Evolutionary conservation across 257 asterid genomes (phyloP).

Genomic region (Ligustrum vulgare): DNA sequence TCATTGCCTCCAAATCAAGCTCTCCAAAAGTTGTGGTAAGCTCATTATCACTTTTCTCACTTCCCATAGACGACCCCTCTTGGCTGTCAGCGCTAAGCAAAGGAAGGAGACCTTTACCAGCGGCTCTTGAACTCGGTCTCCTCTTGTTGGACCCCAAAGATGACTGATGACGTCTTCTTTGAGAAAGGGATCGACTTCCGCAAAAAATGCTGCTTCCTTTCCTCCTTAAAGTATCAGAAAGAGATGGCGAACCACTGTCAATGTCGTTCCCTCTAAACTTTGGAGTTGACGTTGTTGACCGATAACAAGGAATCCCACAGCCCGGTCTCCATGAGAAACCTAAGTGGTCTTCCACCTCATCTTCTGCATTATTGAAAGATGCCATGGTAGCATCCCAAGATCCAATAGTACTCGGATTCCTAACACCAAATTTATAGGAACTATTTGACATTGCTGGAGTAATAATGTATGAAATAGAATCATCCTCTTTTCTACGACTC

Average conservation of each 20-base stretch:
- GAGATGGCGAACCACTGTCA: slow-evolving; percentile 83
- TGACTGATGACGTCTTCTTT: slow-evolving; percentile 51
- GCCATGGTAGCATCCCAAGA: slow-evolving; percentile 90
- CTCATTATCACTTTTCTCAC: slow-evolving; percentile 70
- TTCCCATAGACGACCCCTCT: slow-evolving; percentile 59
- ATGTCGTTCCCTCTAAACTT: slow-evolving; percentile 74
- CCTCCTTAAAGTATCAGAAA: slow-evolving; percentile 86
- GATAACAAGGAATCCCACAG: slow-evolving; percentile 93
- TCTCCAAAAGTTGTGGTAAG: slow-evolving; percentile 72
- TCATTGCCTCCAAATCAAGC: slow-evolving; percentile 83
- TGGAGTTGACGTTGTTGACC: slow-evolving; percentile 92
- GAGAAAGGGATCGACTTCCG: slow-evolving; percentile 54
- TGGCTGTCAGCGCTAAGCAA: slow-evolving; percentile 57
- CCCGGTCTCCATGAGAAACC: slow-evolving; percentile 82
- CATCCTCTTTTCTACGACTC: slow-evolving; percentile 65
- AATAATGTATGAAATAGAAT: slow-evolving; percentile 67
- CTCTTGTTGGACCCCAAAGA: slow-evolving; percentile 58
- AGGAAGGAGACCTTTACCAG: slow-evolving; percentile 62
- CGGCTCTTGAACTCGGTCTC: slow-evolving; percentile 49
- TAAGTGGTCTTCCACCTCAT: slow-evolving; percentile 78
- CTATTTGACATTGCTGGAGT: slow-evolving; percentile 79
- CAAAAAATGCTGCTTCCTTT: slow-evolving; percentile 76
- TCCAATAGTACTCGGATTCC: slow-evolving; percentile 70
- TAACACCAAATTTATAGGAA: slow-evolving; percentile 56
- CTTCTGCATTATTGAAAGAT: slow-evolving; percentile 78